Evolutionary conservation across 306 rosid species (phyloP).

Genomic region (Hippophae tibetana): DNA sequence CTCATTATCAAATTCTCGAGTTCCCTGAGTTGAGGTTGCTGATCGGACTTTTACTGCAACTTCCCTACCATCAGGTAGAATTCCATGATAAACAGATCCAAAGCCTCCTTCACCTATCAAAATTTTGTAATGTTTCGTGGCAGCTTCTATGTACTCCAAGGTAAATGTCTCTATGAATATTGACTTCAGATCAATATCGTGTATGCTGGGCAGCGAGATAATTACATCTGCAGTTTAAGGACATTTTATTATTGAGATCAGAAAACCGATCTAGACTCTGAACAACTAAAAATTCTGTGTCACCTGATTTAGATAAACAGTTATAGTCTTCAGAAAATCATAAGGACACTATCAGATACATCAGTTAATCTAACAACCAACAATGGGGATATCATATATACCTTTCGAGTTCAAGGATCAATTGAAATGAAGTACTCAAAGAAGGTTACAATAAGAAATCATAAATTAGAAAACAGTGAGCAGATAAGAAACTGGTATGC

Average conservation of each 20-base stretch:
- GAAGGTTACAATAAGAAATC: too few relatives aligned
- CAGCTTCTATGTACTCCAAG: conserved; percentile 52
- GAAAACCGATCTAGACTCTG: too few relatives aligned
- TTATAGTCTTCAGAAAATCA: too few relatives aligned
- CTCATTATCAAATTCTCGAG: conserved; percentile 62
- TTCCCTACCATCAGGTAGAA: conserved; percentile 42
- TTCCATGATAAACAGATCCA: conserved; percentile 48
- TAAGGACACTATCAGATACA: too few relatives aligned
- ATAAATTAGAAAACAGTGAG: background rate
- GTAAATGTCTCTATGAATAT: conserved; percentile 49
- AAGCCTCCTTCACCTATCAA: conserved; percentile 63
- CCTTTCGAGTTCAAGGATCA: too few relatives aligned
- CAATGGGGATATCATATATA: too few relatives aligned
- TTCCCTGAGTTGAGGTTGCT: conserved; percentile 60
- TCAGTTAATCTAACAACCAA: too few relatives aligned
- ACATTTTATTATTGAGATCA: conserved; percentile 1
- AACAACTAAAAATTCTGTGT: too few relatives aligned
- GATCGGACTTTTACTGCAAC: conserved; percentile 64
- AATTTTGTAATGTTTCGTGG: conserved; percentile 59
- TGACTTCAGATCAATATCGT: conserved; percentile 50
- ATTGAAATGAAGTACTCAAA: too few relatives aligned
- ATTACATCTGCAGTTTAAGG: conserved; percentile 46
- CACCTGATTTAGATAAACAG: too few relatives aligned
- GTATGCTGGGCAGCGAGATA: conserved; percentile 57
- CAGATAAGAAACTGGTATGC: conserved; percentile 18